Evolutionary conservation across 192 early-diverging fungal species (phyloP).

Genomic region (Podila verticillata): DNA sequence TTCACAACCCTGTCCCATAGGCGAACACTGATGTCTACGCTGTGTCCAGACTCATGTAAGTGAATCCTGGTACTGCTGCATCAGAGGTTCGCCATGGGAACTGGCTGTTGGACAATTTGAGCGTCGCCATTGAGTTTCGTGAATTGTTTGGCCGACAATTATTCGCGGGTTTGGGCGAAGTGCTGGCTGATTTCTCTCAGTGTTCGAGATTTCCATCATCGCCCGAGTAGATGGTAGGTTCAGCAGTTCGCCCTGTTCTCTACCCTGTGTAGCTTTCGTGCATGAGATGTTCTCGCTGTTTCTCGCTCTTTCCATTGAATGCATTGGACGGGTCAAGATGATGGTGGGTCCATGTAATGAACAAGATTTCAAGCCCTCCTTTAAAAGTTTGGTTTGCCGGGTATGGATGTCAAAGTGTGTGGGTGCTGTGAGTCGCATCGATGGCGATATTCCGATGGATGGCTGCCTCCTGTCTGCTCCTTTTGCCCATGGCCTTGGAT

Average conservation of each 20-base stretch:
- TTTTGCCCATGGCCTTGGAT: neutral
- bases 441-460: neutral
- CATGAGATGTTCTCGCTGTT: no score
- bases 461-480: neutral
- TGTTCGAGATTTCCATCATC: no score
- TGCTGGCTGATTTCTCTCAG: no score
- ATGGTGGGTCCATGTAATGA: slow-evolving; percentile 1
- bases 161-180: no score
- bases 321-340: neutral
- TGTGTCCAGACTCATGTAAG: neutral
- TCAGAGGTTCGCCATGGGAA: neutral
- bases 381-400: neutral
- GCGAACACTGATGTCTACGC: neutral
- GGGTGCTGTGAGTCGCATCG: neutral
- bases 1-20: neutral
- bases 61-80: neutral
- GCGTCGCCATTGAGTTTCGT: neutral
- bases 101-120: neutral
- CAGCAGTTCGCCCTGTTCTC: no score
- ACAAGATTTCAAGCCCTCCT: neutral
- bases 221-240: no score
- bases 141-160: neutral
- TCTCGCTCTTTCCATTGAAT: no score
- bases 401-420: neutral
- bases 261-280: no score